A percentile compares a stretch with the other conserved stretches of the same genome.
Evolutionary conservation across 371 early-diverging fungal species (phyloP).

Genomic region (Cladochytrium tenue): DNA sequence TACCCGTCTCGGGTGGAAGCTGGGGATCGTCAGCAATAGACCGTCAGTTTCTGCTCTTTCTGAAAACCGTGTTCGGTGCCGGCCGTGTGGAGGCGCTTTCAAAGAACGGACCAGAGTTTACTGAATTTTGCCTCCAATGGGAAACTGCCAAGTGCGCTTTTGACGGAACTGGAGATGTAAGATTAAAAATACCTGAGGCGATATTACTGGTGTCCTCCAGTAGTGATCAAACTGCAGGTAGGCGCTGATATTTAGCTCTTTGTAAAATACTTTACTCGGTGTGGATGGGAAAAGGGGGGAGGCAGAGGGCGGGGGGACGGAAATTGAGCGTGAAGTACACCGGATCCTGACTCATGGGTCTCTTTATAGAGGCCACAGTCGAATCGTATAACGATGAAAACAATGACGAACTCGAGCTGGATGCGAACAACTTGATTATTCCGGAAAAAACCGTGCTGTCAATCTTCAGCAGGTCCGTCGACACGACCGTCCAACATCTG

Average conservation of each 20-base stretch:
- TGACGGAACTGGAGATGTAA: neutral
- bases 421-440: neutral
- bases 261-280: no score
- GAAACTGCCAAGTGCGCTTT: slow-evolving; percentile 2
- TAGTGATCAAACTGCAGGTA: neutral
- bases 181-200: neutral
- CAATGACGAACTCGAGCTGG: neutral
- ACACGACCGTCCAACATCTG: slow-evolving; percentile 7
- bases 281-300: no score
- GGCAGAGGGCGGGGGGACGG: no score
- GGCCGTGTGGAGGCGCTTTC: neutral
- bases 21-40: slow-evolving; percentile 24
- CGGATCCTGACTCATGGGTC: neutral
- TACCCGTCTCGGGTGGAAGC: slow-evolving; percentile 8
- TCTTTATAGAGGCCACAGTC: neutral
- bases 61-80: slow-evolving; percentile 3
- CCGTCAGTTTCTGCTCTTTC: slow-evolving; percentile 1
- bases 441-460: neutral
- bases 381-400: neutral
- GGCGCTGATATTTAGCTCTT: neutral
- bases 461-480: neutral
- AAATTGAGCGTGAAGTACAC: no score
- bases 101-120: neutral
- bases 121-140: neutral
- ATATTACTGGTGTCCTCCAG: neutral